Evolutionary conservation across 2,329 filamentous ascomycete species (phyloP).

Genomic region (Cadophora gregata): DNA sequence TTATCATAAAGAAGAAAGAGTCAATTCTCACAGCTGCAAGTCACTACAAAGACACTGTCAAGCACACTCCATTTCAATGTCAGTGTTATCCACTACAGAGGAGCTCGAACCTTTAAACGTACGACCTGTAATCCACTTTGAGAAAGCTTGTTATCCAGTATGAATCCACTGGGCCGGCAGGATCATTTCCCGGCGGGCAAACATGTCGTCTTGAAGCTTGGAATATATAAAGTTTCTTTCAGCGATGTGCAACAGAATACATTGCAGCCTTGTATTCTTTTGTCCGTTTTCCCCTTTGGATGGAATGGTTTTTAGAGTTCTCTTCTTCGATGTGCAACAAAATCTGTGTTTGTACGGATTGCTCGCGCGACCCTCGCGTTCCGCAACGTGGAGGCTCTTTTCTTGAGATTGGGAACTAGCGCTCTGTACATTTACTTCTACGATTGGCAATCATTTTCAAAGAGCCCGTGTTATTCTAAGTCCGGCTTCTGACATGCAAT

Average conservation of each 20-base stretch:
- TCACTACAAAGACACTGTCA: not conserved
- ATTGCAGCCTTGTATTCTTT: not conserved
- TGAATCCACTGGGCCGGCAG: not conserved
- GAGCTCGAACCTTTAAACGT: not conserved
- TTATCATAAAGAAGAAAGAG: too few species aligned
- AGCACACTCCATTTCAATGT: not conserved
- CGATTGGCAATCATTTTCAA: too few species aligned
- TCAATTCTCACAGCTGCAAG: not conserved
- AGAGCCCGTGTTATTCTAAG: too few species aligned
- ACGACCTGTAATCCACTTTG: not conserved
- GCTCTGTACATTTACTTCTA: too few species aligned
- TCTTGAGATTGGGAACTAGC: not conserved
- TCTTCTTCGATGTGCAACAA: not conserved
- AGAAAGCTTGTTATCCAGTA: not conserved
- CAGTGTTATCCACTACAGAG: not conserved
- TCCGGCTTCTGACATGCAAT: too few species aligned
- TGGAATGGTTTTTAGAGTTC: not conserved
- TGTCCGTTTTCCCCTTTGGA: not conserved
- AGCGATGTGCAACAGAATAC: slow-evolving; percentile 12
- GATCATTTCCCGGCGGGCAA: not conserved
- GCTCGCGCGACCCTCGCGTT: too few species aligned
- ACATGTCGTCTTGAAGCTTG: not conserved
- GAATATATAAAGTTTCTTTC: slow-evolving; percentile 1
- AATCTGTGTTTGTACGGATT: not conserved
- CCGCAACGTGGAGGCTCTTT: not conserved